Evolutionary conservation across 2,329 filamentous ascomycete species (phyloP), one percentile per base, ranked within the genome.

Genomic region (Diplodia scrobiculata): DNA sequence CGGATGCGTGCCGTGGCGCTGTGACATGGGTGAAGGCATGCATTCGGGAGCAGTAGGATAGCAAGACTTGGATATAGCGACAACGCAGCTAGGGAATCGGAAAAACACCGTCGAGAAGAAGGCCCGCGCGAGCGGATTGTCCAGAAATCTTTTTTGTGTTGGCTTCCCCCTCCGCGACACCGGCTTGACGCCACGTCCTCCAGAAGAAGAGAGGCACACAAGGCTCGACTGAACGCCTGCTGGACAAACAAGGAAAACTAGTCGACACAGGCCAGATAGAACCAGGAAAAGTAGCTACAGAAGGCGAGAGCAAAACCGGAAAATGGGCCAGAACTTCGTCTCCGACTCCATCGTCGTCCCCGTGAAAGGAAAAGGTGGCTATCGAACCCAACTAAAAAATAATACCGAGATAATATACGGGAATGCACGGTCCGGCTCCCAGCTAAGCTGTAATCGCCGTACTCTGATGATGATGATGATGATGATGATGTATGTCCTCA

Each of bases 71-170:
- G 58, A 62, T 62, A 62, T 62, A 62, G 58, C 45, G 34, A 50
- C 27, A 50, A 60, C 25, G 25, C 25, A 25, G 25, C 25, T 25
- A 25, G 25, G 25, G 3, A 25, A 2, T 25, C 25, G 25, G 25
- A 25, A 19, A 50, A 62, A 10, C 29, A 25, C 14, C 38, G 11
- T 19, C 11, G 27, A 62, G 41, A 68, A 72, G 72, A 66, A 73
- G 69, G 71, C 73, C 76, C 76, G 76, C 76, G 76, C 70, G 76
- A 77, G 76, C 76, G 74, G 76, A 73, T 75, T 75, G 29, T 62
- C 58, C 58, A 62, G 45, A 66, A 32, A 51, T 60, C 64, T 66
- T 66, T 60, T 60, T 60, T 45, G 53, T 51, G 58, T 62, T 47
- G 58, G 58, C 41, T 62, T 29, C 48, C 58, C 38, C 58, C 58